Evolutionary conservation across 495 filamentous ascomycete species (phyloP).

Genomic region (Aspergillus sclerotioniger): DNA sequence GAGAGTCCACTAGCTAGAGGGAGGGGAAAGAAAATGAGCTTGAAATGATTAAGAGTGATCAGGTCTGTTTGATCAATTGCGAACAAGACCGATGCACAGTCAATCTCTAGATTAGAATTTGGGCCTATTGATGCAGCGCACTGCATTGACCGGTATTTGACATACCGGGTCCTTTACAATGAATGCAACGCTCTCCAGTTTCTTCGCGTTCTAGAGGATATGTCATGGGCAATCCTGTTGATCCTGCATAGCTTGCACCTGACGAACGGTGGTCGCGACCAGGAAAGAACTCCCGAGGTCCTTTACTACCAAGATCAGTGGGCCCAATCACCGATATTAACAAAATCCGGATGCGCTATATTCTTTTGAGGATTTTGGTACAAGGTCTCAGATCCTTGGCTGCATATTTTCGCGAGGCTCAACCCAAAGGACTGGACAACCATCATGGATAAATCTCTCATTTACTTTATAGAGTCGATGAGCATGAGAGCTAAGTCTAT

Average conservation of each 20-base stretch:
- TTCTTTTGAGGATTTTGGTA: background rate
- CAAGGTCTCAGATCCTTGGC: background rate
- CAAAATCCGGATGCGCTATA: background rate
- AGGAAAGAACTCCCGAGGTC: too few species aligned
- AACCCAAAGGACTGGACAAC: background rate
- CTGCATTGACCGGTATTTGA: conserved; percentile 4
- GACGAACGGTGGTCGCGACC: too few species aligned
- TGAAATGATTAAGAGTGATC: background rate
- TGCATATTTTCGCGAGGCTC: conserved; percentile 1
- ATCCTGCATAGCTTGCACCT: too few species aligned
- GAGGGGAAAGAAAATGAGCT: background rate
- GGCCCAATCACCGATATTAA: too few species aligned
- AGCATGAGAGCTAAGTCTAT: background rate
- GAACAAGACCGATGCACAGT: conserved; percentile 8
- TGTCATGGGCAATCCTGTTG: background rate
- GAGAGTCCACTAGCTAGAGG: background rate
- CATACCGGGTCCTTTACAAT: background rate
- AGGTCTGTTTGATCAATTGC: background rate
- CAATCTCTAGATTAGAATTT: conserved; percentile 11
- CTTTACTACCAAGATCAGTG: too few species aligned
- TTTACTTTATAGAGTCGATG: background rate
- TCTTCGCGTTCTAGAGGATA: background rate
- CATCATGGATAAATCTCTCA: background rate
- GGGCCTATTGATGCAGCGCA: conserved; percentile 12
- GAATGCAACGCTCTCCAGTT: background rate